Evolutionary conservation across 257 asterid species (phyloP).

Genomic region (Solanum medicagineum): DNA sequence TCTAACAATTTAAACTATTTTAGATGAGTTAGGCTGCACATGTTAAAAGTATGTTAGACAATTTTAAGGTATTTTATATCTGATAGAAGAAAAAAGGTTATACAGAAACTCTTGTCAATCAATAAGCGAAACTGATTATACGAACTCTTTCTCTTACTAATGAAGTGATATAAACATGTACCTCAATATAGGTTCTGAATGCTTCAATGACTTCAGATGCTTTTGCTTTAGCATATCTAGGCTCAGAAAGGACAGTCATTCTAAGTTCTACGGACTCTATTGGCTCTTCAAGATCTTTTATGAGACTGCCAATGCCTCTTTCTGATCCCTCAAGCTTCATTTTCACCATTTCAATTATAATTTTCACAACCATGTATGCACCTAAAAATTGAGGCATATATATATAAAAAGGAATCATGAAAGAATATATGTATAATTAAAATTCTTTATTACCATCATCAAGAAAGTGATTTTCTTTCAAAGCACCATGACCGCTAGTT

Average conservation of each 20-base stretch:
- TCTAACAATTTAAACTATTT: not conserved
- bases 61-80: not conserved
- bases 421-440: not conserved
- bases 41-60: not conserved
- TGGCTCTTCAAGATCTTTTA: constrained; percentile 75
- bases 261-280: constrained; percentile 67
- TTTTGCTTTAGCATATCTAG: constrained; percentile 64
- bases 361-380: constrained; percentile 86
- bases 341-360: constrained; percentile 79
- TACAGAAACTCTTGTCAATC: not conserved
- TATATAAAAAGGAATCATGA: not conserved
- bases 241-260: constrained; percentile 57
- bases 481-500: constrained; percentile 85
- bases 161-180: not conserved
- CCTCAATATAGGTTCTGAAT: constrained; percentile 60
- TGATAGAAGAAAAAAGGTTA: not conserved
- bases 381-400: constrained; percentile 16
- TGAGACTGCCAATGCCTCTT: constrained; percentile 67
- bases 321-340: constrained; percentile 74
- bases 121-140: not conserved
- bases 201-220: constrained; percentile 57
- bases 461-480: constrained; percentile 71
- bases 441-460: constrained; percentile 60
- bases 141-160: not conserved
- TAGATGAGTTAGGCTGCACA: not conserved